Conservation (phyloP, 768 basidiomycete genomes). For the Sporobolomyces phaffii region DNA sequence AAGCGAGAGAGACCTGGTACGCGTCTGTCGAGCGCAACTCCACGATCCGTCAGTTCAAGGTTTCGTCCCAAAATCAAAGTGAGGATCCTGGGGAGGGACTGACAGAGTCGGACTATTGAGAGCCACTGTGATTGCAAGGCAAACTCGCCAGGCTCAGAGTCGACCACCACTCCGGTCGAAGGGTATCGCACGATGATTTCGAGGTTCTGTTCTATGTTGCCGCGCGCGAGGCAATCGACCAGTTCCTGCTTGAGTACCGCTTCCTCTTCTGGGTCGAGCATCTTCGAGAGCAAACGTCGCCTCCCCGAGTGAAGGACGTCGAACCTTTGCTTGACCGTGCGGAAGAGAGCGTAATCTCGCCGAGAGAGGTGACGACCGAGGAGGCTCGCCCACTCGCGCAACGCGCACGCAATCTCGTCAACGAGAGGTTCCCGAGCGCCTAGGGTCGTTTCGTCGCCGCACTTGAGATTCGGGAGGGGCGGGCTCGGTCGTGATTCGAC, state of each 20-base stretch:
- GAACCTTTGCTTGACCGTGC: slow-evolving; percentile 76
- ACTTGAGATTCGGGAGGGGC: slow-evolving; percentile 87
- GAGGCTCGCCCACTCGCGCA: slow-evolving; percentile 89
- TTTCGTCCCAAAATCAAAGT: too few relatives aligned
- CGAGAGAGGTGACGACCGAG: slow-evolving; percentile 86
- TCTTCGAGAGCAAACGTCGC: slow-evolving; percentile 75
- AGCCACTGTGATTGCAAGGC: slow-evolving; percentile 10
- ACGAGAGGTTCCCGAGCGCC: slow-evolving; percentile 81
- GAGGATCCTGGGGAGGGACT: background rate
- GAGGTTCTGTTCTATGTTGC: slow-evolving; percentile 83
- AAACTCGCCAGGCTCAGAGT: slow-evolving; percentile 44
- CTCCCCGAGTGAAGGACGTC: slow-evolving; percentile 87
- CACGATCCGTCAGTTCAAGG: too few relatives aligned
- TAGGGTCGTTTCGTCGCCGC: slow-evolving; percentile 83
- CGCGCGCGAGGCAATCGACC: slow-evolving; percentile 75
- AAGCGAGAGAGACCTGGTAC: slow-evolving; percentile 67
- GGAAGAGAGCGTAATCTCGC: slow-evolving; percentile 83
- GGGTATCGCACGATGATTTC: slow-evolving; percentile 97
- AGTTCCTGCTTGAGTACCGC: slow-evolving; percentile 73
- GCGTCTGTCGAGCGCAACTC: slow-evolving; percentile 52
- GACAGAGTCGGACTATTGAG: slow-evolving; percentile 22
- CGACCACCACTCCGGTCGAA: slow-evolving; percentile 81
- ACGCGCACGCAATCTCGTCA: slow-evolving; percentile 92
- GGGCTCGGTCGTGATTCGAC: slow-evolving; percentile 60
- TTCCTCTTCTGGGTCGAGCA: slow-evolving; percentile 79